Evolutionary conservation across 371 early-diverging fungal genomes (phyloP), one percentile per base, ranked within the genome.

Genomic region (Fennellomyces sp.): DNA sequence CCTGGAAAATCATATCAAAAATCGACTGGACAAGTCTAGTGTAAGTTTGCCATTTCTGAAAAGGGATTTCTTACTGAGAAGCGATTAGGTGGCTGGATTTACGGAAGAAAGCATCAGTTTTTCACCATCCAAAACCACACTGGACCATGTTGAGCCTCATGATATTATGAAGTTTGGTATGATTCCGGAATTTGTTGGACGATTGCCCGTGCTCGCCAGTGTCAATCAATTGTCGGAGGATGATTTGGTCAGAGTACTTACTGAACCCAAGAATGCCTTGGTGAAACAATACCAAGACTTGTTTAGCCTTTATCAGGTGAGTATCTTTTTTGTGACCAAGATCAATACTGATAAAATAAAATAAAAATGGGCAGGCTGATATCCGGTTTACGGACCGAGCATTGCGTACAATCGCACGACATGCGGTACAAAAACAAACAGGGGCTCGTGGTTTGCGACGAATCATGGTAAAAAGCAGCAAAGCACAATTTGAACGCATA

Each of bases 141-240:
- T 92, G 17, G 84, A 90, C 47, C 75, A 81, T 57, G 88, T 84
- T 0, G 91, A 92, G 58, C 91, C 92, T 5, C 66, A 63, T 60
- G 94, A 93, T 66, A 61, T 92, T 60, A 85, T 91, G 55, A 84
- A 87, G 60, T 94, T 83, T 68, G 94, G 94, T 2, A 64, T 93
- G 45, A 92, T 94, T 33, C 94, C 93, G 0, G 94, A 94, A 69
- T 91, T 94, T 60, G 84, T 94, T 35, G 93, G 92, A 56, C 75
- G 94, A 13, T 42, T 94, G n/a, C 93, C 93, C 2, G 86, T 92
- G 15, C 62, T 92, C 17, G 90, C 92, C 15, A 82, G 75, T 60
- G 89, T 92, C 15, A 79, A 80, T 15, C 82, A 78, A 19, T 70
- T 94, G 36, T 65, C 68, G 45, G 79, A 79, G 41, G 77, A 80